Evolutionary conservation across 768 basidiomycete species (phyloP), one percentile per base, ranked within the genome.

Genomic region (Panaeolus papilionaceus): DNA sequence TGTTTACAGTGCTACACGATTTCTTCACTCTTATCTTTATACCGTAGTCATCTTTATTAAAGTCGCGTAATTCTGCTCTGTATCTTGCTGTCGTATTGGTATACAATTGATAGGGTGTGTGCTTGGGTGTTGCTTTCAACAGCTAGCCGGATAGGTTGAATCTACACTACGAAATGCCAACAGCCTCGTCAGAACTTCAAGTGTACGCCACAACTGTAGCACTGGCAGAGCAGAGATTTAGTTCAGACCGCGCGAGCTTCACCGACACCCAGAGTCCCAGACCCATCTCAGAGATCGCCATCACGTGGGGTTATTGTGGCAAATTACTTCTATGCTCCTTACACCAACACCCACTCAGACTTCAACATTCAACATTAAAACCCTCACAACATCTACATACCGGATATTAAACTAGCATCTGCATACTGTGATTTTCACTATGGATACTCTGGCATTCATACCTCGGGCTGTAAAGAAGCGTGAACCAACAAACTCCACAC

Each of bases 401-500:
- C 2, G 33, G 33, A 33, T 33, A 33, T 33, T 5, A 33, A 5
- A 33, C 33, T 33, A 3, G 33, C 33, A 33, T 33, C 33, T 5
- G 5, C 33, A 5, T 33, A 3, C 33, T 33, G 33, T 33, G 5
- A 33, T 33, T 33, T 33, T 14, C 42, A 18, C n/a, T 18, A 58
- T 58, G 54, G 54, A 58, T 58, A 71, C 72, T 9, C 70, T 75
- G 61, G 68, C 69, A 44, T 78, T 78, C 61, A 63, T 78, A 26
- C 77, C 77, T 18, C 72, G 75, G 47, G 58, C 76, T n/a, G 71
- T 75, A 2, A 75, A 75, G 64, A 67, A 63, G 62, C 65, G 65
- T 38, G 69, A 45, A 18, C 20, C 63, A 42, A 18, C 61, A 49
- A 8, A 18, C 20, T 49, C 47, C 47, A 23, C 47, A 8, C 12